Conservation (phyloP, 139 green algal species). For the Axilococcus clingmanii region DNA sequence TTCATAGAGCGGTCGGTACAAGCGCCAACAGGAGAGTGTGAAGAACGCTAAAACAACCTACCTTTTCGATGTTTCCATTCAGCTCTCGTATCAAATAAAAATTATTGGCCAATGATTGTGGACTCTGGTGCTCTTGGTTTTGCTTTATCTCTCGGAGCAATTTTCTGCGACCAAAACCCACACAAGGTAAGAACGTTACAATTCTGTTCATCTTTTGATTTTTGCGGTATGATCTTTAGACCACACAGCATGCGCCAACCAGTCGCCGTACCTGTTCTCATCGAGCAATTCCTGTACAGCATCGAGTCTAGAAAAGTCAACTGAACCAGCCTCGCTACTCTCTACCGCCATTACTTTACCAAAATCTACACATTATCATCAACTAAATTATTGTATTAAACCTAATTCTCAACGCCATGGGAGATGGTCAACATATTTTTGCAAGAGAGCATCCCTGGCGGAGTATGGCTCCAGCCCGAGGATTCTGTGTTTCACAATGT, state of each 20-base stretch:
- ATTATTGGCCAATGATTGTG: constrained; percentile 39
- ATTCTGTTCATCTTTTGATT: background rate
- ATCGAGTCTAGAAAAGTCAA: constrained; percentile 31
- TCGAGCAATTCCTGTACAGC: constrained; percentile 35
- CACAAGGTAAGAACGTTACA: background rate
- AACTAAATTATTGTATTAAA: too few species aligned
- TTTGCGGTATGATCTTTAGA: background rate
- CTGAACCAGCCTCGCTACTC: background rate
- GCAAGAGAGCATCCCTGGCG: too few species aligned
- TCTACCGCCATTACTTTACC: background rate
- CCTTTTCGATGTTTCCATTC: constrained; percentile 9
- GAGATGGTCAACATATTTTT: too few species aligned
- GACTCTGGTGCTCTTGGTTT: constrained; percentile 42
- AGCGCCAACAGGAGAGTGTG: too few species aligned
- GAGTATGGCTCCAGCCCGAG: too few species aligned
- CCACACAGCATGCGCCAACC: background rate
- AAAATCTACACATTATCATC: too few species aligned
- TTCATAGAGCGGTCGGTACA: too few species aligned
- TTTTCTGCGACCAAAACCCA: constrained; percentile 18
- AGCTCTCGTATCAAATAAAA: constrained; percentile 17
- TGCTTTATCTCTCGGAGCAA: constrained; percentile 47
- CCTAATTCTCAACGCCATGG: too few species aligned
- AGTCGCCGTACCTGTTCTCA: constrained; percentile 33
- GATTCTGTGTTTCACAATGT: too few species aligned
- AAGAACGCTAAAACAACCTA: too few species aligned